phyloP scores from a whole-genome alignment of 805 yeast genomes.

The Saccharomycopsis sp. region DNA sequence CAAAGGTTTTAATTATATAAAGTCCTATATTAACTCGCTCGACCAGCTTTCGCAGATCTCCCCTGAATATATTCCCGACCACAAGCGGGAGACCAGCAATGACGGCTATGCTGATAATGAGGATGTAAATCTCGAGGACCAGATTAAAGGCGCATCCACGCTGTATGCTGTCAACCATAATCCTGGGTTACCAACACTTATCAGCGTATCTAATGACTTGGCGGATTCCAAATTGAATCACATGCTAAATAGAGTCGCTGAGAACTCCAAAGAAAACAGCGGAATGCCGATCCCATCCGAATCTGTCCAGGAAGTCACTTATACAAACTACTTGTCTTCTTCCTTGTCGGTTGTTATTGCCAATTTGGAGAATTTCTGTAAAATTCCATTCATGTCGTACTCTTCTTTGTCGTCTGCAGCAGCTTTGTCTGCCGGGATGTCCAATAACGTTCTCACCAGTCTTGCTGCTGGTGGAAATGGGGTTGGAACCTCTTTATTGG shows the following conservation, averaged over 20 bases:
- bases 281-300: background rate
- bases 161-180: background rate
- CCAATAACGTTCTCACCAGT: background rate
- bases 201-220: background rate
- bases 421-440: background rate
- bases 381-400: slow-evolving; percentile 27
- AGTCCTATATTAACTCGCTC: slow-evolving; percentile 10
- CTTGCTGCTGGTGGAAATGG: background rate
- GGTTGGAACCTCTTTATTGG: background rate
- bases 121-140: background rate
- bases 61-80: slow-evolving; percentile 10
- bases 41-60: slow-evolving; percentile 15
- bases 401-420: slow-evolving; percentile 7
- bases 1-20: slow-evolving; percentile 5
- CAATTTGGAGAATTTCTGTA: slow-evolving; percentile 35
- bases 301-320: background rate
- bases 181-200: background rate
- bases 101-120: background rate
- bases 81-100: background rate
- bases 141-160: background rate
- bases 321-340: slow-evolving; percentile 25
- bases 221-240: background rate
- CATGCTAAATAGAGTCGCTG: background rate
- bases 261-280: background rate
- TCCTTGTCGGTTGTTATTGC: slow-evolving; percentile 32